Conservation (phyloP, 2,329 filamentous ascomycete species). For the Colletotrichum orbiculare region DNA sequence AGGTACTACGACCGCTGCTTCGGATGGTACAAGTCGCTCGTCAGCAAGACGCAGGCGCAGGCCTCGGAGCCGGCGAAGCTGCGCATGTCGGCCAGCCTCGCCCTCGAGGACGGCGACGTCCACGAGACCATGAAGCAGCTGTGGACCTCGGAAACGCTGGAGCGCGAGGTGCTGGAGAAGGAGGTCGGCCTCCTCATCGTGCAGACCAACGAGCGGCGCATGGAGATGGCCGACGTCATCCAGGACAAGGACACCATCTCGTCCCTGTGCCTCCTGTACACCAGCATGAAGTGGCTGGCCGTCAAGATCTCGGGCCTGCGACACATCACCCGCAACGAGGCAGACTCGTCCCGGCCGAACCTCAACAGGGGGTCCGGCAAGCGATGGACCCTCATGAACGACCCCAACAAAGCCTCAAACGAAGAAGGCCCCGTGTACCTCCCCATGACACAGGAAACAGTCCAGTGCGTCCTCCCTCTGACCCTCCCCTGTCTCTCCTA, state of each 20-base stretch:
- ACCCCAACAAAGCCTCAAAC: conserved; percentile 66
- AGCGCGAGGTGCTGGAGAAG: conserved; percentile 70
- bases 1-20: conserved; percentile 94
- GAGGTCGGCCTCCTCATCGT: conserved; percentile 69
- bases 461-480: conserved; percentile 66
- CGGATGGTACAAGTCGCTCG: conserved; percentile 87
- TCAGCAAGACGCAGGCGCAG: conserved; percentile 74
- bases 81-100: conserved; percentile 78
- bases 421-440: conserved; percentile 80
- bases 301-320: conserved; percentile 84
- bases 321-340: conserved; percentile 80
- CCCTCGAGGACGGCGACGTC: conserved; percentile 77
- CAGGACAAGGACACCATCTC: conserved; percentile 88
- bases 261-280: conserved; percentile 88
- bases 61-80: conserved; percentile 64
- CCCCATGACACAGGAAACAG: conserved; percentile 87
- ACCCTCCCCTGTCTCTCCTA: background rate
- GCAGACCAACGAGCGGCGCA: conserved; percentile 67
- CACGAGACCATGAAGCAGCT: conserved; percentile 76
- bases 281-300: conserved; percentile 97
- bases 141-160: conserved; percentile 66
- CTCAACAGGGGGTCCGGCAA: conserved; percentile 70
- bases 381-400: conserved; percentile 85
- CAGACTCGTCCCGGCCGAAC: conserved; percentile 70
- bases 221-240: conserved; percentile 86